A percentile compares a stretch with the other conserved stretches of the same genome.
phyloP scores from a whole-genome alignment of 2,329 filamentous ascomycete species.

The Aureobasidium namibiae region DNA sequence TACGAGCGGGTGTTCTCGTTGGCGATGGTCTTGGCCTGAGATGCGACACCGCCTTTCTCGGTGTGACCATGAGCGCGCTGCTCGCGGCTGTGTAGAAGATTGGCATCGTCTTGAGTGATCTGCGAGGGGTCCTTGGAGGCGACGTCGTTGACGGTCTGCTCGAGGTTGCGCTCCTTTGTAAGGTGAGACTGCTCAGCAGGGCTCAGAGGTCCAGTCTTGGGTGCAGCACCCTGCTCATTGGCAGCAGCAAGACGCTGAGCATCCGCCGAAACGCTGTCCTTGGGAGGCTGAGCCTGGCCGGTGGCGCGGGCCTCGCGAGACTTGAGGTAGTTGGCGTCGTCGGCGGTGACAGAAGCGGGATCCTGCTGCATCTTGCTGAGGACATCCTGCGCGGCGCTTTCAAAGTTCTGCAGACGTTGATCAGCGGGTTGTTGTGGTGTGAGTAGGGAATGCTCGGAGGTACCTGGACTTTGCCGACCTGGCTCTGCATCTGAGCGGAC shows the following conservation, averaged over 20 bases:
- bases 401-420: constrained; percentile 18
- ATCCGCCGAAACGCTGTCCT: constrained; percentile 28
- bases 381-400: constrained; percentile 23
- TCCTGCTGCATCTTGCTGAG: constrained; percentile 22
- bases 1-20: constrained; percentile 20
- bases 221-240: constrained; percentile 20
- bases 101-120: constrained; percentile 27
- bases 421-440: background rate
- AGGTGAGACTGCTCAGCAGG: constrained; percentile 24
- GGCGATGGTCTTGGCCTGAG: constrained; percentile 25
- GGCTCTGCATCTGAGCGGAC: constrained; percentile 27
- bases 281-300: constrained; percentile 21
- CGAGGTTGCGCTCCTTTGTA: constrained; percentile 26
- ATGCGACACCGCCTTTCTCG: constrained; percentile 26
- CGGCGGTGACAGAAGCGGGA: constrained; percentile 26
- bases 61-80: constrained; percentile 25
- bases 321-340: constrained; percentile 34
- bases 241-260: constrained; percentile 33
- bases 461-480: constrained; percentile 20
- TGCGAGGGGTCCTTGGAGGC: constrained; percentile 26
- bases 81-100: constrained; percentile 25
- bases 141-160: constrained; percentile 23
- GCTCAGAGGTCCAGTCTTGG: constrained; percentile 15
- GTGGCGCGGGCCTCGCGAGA: constrained; percentile 32
- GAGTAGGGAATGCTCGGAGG: background rate